These are phyloP conservation scores for Colletotrichum liaoningense DNA, from an alignment of 2,329 filamentous ascomycete species.

Conservation along the genomic window DNA sequence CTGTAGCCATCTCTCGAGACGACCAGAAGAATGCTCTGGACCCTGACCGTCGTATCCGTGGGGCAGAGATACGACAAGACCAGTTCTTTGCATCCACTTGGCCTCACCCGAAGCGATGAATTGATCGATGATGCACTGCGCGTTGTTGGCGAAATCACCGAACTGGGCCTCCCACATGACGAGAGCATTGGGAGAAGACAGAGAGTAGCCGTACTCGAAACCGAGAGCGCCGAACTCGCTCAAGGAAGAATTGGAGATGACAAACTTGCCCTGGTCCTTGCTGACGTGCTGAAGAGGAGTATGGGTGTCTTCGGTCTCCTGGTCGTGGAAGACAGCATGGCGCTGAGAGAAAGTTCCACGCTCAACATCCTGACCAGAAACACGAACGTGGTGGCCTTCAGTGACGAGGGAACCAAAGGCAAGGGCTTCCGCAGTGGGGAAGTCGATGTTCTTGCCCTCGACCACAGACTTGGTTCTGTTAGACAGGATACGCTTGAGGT, in stretches of 20 bases:
- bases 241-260: conserved; percentile 95
- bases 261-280: conserved; percentile 93
- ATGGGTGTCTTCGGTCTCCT: conserved; percentile 92
- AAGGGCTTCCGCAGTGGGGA: conserved; percentile 95
- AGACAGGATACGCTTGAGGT: conserved; percentile 94
- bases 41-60: conserved; percentile 99
- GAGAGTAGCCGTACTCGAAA: conserved; percentile 98
- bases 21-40: conserved; percentile 96
- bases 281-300: conserved; percentile 91
- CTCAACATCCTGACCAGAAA: conserved; percentile 98
- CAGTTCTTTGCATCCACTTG: conserved; percentile 99
- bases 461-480: conserved; percentile 91
- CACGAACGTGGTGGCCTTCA: conserved; percentile 96
- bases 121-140: conserved; percentile 98
- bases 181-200: conserved; percentile 95
- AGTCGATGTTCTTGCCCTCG: conserved; percentile 96
- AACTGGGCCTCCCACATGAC: conserved; percentile 99
- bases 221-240: conserved; percentile 80
- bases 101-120: conserved; percentile 97
- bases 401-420: conserved; percentile 92
- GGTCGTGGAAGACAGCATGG: conserved; percentile 96
- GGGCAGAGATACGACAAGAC: conserved; percentile 94
- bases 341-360: conserved; percentile 99
- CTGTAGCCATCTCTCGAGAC: conserved; percentile 97
- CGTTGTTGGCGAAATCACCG: conserved; percentile 99